Evolutionary conservation across 495 filamentous ascomycete species (phyloP), one percentile per base, ranked within the genome.

Genomic region (Aspergillus heteromorphus): DNA sequence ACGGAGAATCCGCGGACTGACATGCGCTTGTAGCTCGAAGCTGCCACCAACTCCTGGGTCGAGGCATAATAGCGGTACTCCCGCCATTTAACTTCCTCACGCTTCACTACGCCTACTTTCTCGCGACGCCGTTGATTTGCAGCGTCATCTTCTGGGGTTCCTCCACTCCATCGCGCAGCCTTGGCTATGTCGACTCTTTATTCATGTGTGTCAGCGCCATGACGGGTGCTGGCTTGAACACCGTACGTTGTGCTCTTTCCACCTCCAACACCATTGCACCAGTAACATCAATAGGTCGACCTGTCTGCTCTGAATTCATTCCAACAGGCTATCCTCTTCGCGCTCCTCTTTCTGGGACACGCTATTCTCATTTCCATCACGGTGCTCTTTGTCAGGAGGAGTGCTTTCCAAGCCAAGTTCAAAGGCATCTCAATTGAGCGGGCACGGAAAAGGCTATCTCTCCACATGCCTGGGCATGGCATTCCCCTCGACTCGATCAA

Each of bases 131-230:
- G 38, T 60, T 92, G n/a, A 49, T 87, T 31, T 72, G 78, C 21
- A 88, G 86, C 34, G 53, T 87, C 42, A 79, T 95, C 43, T 91
- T 95, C 68, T 93, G 83, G 79, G 79, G 79, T 38, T 79, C 82
- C 3, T 85, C 87, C 1, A 82, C 74, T 4, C 83, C 84, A 16
- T 66, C 72, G 40, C 65, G 73, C 34, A 86, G 78, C 54, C 79
- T 95, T 55, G 74, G 76, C 47, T 95, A 89, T 70, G 79, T 80
- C 7, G 87, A 95, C 65, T 79, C 84, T 11, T 71, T 95, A 10
- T 96, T 92, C 63, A 66, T 95, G 34, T 80, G 82, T 41, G 82
- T 87, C 40, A 87, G 83, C 56, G 89, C 90, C 20, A 92, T 93
- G 82, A 92, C 89, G 14, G 78, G 84, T 48, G 86, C 91, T 29